These are phyloP conservation scores for Phytopythium cucurbitacearum DNA, from an alignment of 352 stramenopile species.

Conservation along the genomic window DNA sequence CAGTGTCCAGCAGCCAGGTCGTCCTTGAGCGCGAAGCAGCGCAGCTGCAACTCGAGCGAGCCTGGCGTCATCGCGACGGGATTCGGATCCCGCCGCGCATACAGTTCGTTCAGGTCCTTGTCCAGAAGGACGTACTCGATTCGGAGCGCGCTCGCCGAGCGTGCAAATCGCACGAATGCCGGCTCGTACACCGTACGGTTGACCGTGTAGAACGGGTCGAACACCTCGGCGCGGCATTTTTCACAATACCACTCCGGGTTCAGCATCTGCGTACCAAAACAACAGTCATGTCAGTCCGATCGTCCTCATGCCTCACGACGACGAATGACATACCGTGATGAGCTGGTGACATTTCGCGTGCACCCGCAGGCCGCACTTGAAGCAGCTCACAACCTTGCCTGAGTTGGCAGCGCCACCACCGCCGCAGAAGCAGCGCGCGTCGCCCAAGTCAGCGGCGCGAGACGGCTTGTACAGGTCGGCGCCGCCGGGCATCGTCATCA, in stretches of 20 bases:
- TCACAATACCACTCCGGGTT: conserved; percentile 71
- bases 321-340: conserved; percentile 28
- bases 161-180: conserved; percentile 65
- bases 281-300: neutral
- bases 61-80: conserved; percentile 49
- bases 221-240: conserved; percentile 54
- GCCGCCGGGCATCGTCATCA: conserved; percentile 18
- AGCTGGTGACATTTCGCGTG: conserved; percentile 81
- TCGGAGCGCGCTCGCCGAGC: conserved; percentile 33
- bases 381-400: conserved; percentile 47
- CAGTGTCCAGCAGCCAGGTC: conserved; percentile 61
- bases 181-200: conserved; percentile 50
- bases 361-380: conserved; percentile 44
- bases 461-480: conserved; percentile 32
- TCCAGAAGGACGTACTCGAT: conserved; percentile 70
- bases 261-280: conserved; percentile 13
- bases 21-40: conserved; percentile 74
- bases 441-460: conserved; percentile 23
- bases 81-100: conserved; percentile 46
- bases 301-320: too few species aligned
- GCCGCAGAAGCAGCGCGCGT: conserved; percentile 62
- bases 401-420: conserved; percentile 7
- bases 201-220: conserved; percentile 68
- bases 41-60: conserved; percentile 69
- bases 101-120: conserved; percentile 72